These are phyloP conservation scores for Skeletonema tropicum DNA, from an alignment of 108 stramenopile genomes.

Conservation along the genomic window DNA sequence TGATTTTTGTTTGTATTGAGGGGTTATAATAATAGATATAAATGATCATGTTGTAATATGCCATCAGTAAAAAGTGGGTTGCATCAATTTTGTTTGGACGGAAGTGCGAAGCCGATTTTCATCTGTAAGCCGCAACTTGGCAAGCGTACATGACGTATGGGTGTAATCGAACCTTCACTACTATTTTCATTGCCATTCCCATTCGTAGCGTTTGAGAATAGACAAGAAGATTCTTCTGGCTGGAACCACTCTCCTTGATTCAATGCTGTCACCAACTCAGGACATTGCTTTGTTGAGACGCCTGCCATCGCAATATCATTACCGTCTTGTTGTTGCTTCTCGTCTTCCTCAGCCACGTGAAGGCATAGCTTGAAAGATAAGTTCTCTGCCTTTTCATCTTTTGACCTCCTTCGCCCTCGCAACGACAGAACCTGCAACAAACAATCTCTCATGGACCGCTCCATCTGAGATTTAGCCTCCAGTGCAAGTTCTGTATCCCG, in stretches of 20 bases:
- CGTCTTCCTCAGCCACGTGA: conserved; percentile 12
- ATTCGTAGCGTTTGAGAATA: conserved; percentile 8
- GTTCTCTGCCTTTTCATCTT: conserved; percentile 43
- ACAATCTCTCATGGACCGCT: conserved; percentile 47
- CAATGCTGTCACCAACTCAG: conserved; percentile 39
- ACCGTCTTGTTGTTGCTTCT: not conserved
- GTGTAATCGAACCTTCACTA: conserved; percentile 31
- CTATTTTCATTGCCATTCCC: not conserved
- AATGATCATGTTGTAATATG: conserved; percentile 1
- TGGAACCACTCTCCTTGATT: conserved; percentile 35
- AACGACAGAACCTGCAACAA: conserved; percentile 32
- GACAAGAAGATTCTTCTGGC: conserved; percentile 38
- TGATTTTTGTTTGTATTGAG: conserved; percentile 13
- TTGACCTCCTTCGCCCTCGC: conserved; percentile 21
- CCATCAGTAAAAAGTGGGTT: not conserved
- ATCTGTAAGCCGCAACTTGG: conserved; percentile 45
- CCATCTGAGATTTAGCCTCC: conserved; percentile 29
- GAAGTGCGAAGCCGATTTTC: conserved; percentile 37
- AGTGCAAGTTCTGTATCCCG: conserved; percentile 27
- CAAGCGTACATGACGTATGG: conserved; percentile 33
- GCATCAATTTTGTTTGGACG: not conserved
- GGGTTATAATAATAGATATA: conserved; percentile 4
- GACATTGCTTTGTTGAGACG: conserved; percentile 11
- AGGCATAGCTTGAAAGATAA: conserved; percentile 47
- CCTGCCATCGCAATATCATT: not conserved